A percentile compares a stretch with the other conserved stretches of the same genome.
These are phyloP conservation scores for Gremmenia infestans DNA, from an alignment of 2,329 filamentous ascomycete species.

Conservation along the genomic window DNA sequence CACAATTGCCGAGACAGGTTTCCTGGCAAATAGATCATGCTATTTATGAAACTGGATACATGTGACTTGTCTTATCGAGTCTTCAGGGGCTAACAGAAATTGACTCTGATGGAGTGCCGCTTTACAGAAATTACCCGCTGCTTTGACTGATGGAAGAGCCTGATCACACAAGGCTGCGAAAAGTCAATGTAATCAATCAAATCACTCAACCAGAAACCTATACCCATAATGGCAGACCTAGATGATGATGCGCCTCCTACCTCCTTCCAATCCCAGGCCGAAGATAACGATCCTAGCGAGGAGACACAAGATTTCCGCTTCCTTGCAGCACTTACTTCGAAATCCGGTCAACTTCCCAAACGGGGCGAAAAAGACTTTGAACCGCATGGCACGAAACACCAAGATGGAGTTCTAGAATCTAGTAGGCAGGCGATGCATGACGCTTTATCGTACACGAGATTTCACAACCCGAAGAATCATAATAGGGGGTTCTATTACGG, in stretches of 20 bases:
- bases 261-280: slow-evolving; percentile 23
- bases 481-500: slow-evolving; percentile 68
- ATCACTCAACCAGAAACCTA: neutral
- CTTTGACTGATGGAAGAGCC: slow-evolving; percentile 3
- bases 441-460: slow-evolving; percentile 71
- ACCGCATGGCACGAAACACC: slow-evolving; percentile 78
- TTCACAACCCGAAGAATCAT: slow-evolving; percentile 64
- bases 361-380: slow-evolving; percentile 98
- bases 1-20: neutral
- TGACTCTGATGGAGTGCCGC: neutral
- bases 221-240: slow-evolving; percentile 25
- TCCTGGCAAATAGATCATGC: neutral
- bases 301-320: slow-evolving; percentile 85
- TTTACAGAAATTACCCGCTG: neutral
- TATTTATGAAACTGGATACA: neutral
- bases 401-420: slow-evolving; percentile 71
- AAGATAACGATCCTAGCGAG: slow-evolving; percentile 65
- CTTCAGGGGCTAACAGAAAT: neutral
- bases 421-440: slow-evolving; percentile 86
- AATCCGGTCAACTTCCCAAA: slow-evolving; percentile 63
- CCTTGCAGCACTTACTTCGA: slow-evolving; percentile 49
- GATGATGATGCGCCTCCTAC: slow-evolving; percentile 31
- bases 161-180: slow-evolving; percentile 6
- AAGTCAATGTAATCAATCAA: neutral
- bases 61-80: neutral